Conservation (phyloP, 1,284 basidiomycete genomes). For the Ustilago lituana region DNA sequence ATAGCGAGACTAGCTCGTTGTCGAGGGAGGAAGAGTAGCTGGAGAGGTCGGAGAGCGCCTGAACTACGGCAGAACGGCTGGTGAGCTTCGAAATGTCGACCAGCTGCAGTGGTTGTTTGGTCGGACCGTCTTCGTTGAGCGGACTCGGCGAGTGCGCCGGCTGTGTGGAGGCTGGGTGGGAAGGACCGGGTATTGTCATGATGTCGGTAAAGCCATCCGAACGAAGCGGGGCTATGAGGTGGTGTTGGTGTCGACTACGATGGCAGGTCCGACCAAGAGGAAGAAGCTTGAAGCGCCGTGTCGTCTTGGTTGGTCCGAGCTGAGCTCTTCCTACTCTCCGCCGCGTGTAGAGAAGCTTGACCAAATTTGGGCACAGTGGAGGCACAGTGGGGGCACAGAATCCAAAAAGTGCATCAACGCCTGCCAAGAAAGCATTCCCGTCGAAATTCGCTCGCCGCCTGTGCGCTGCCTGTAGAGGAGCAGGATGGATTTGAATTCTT, state of each 20-base stretch:
- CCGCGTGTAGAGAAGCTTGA: no score
- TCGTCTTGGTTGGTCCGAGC: constrained; percentile 39
- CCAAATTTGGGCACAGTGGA: no score
- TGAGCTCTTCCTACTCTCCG: no score
- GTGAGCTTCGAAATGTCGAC: constrained; percentile 41
- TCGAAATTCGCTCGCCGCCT: no score
- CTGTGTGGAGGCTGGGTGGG: not conserved
- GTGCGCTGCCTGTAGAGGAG: constrained; percentile 3
- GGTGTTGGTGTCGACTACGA: constrained; percentile 1
- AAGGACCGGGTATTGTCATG: constrained; percentile 26
- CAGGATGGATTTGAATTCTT: no score
- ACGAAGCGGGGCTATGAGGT: not conserved
- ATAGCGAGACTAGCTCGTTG: constrained; percentile 77
- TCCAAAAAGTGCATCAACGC: not conserved
- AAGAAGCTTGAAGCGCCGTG: no score
- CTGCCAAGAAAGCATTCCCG: no score
- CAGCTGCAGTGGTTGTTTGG: constrained; percentile 4
- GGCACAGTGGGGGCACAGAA: constrained; percentile 1
- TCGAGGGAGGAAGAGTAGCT: constrained; percentile 81
- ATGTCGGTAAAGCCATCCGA: constrained; percentile 1
- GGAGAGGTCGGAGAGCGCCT: constrained; percentile 73
- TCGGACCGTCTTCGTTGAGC: constrained; percentile 1
- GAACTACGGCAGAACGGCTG: constrained; percentile 41
- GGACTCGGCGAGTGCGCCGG: constrained; percentile 8
- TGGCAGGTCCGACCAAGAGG: no score